These are phyloP conservation scores for Hemisphaericaspora lyxosophila DNA, from an alignment of 1,139 yeast genomes.

Conservation along the genomic window DNA sequence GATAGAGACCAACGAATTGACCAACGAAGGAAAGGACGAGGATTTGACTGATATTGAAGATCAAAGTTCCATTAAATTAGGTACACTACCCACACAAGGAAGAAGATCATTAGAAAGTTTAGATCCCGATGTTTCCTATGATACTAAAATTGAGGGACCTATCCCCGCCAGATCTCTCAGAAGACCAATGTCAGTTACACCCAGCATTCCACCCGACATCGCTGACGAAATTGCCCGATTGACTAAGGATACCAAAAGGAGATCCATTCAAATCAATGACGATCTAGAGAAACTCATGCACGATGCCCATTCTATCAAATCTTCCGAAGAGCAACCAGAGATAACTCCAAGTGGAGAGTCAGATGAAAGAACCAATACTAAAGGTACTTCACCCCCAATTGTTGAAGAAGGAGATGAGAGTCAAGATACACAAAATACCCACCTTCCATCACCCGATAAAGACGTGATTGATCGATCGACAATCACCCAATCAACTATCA, in stretches of 20 bases:
- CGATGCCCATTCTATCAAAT: conserved; percentile 29
- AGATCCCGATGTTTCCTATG: conserved; percentile 31
- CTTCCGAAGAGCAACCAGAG: conserved; percentile 7
- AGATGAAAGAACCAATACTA: conserved; percentile 2
- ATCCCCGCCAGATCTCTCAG: conserved; percentile 45
- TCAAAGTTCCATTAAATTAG: conserved; percentile 15
- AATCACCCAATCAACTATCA: not conserved
- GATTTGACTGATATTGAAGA: conserved; percentile 7
- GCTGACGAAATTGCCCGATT: conserved; percentile 9
- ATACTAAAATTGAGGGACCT: conserved; percentile 38
- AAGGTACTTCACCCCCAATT: not conserved
- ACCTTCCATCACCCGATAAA: not conserved
- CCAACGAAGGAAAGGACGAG: conserved; percentile 7
- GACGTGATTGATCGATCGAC: conserved; percentile 1
- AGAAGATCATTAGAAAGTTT: conserved; percentile 8
- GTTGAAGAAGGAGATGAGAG: conserved; percentile 2
- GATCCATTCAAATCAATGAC: conserved; percentile 29
- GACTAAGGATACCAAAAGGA: conserved; percentile 17
- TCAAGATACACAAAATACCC: not conserved
- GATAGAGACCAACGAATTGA: not conserved
- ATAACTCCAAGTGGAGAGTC: not conserved
- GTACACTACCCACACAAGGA: conserved; percentile 18
- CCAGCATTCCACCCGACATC: not conserved
- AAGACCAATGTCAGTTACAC: conserved; percentile 37
- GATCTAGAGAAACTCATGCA: conserved; percentile 45